Conservation (phyloP, 2,329 filamentous ascomycete species). For the Leptographium lundbergii region DNA sequence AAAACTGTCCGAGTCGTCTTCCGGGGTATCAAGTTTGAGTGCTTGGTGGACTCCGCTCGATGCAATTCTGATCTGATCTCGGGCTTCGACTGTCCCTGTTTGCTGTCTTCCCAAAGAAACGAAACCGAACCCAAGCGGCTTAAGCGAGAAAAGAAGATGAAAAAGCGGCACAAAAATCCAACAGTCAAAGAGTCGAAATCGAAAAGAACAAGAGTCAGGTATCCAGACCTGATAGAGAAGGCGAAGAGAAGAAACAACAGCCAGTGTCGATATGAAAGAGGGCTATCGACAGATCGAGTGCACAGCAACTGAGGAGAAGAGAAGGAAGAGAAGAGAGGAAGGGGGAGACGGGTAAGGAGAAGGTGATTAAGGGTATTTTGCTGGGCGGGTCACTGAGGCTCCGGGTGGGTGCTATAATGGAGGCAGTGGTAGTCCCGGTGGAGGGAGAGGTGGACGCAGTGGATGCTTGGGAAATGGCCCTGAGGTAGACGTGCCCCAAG, state of each 20-base stretch:
- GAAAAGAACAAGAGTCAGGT: constrained; percentile 22
- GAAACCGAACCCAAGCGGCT: not conserved
- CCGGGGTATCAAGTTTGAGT: not conserved
- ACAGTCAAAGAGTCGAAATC: constrained; percentile 8
- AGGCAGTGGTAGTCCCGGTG: constrained; percentile 4
- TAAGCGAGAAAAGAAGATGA: constrained; percentile 1
- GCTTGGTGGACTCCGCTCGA: not conserved
- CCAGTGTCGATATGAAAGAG: constrained; percentile 38
- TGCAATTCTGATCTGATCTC: not conserved
- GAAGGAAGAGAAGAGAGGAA: constrained; percentile 10
- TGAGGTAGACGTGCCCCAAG: constrained; percentile 21
- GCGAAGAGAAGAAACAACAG: constrained; percentile 13
- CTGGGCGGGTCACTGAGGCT: not conserved
- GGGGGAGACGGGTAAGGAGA: constrained; percentile 7
- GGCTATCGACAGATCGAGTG: constrained; percentile 38
- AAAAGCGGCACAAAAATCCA: constrained; percentile 7
- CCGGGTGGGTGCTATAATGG: constrained; percentile 16
- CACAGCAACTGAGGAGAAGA: constrained; percentile 29
- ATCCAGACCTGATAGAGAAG: constrained; percentile 33
- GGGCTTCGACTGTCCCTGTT: not conserved
- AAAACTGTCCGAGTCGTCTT: not conserved
- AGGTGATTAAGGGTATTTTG: constrained; percentile 2
- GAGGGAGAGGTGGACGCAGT: constrained; percentile 1
- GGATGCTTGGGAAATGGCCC: constrained; percentile 12
- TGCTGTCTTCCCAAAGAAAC: not conserved